Conservation (phyloP, 2,329 filamentous ascomycete species). For the Tolypocladium ovalisporum region DNA sequence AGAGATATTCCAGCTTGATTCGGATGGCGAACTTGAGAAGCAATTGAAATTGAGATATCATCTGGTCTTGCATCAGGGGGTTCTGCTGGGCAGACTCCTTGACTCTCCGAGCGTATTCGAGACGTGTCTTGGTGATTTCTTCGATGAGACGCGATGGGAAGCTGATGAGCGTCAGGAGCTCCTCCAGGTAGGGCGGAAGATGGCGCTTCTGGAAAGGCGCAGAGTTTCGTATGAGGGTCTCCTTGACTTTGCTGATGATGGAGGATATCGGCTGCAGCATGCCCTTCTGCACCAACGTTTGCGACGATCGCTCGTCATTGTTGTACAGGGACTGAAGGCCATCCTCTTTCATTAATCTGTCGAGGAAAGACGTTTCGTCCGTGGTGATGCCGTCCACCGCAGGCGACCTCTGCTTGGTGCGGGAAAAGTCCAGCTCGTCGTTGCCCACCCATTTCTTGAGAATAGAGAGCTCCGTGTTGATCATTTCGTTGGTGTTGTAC, state of each 20-base stretch:
- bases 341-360: slow-evolving; percentile 91
- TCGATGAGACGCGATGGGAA: slow-evolving; percentile 93
- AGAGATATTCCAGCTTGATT: slow-evolving; percentile 81
- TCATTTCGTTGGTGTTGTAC: slow-evolving; percentile 94
- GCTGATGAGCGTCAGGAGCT: slow-evolving; percentile 90
- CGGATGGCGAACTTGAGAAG: slow-evolving; percentile 81
- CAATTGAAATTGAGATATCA: slow-evolving; percentile 95
- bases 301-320: slow-evolving; percentile 36
- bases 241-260: slow-evolving; percentile 89
- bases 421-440: slow-evolving; percentile 82
- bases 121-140: slow-evolving; percentile 85
- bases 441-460: slow-evolving; percentile 96
- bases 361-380: slow-evolving; percentile 92
- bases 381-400: slow-evolving; percentile 53
- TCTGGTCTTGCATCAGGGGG: slow-evolving; percentile 89
- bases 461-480: slow-evolving; percentile 87
- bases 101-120: slow-evolving; percentile 89
- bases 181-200: slow-evolving; percentile 91
- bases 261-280: slow-evolving; percentile 75
- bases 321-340: slow-evolving; percentile 86
- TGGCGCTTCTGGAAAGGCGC: slow-evolving; percentile 79
- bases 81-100: slow-evolving; percentile 90
- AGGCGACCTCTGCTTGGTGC: slow-evolving; percentile 58
- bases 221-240: slow-evolving; percentile 78
- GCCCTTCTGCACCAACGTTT: slow-evolving; percentile 48